Conservation (phyloP, 306 rosid species). For the Inga laurina region DNA sequence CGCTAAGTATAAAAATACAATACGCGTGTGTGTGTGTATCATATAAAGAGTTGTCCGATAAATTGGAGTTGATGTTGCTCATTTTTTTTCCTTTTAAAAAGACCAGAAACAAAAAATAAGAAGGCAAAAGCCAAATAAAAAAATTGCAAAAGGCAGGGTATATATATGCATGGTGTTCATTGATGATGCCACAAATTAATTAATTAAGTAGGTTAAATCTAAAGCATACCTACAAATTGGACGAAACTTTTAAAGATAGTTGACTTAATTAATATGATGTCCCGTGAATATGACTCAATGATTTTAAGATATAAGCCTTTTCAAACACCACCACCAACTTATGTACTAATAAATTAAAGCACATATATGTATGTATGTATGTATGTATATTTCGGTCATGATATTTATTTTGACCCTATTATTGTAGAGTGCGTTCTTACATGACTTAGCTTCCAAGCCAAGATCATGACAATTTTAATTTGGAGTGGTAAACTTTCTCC, state of each 20-base stretch:
- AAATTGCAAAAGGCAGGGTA: background rate
- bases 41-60: background rate
- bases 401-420: background rate
- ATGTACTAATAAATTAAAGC: background rate
- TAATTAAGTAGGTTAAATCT: background rate
- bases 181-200: background rate
- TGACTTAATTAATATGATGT: background rate
- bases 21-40: too few relatives aligned
- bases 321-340: slow-evolving; percentile 6
- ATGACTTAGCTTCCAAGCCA: background rate
- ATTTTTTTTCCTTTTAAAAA: background rate
- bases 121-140: background rate
- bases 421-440: background rate
- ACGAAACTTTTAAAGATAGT: background rate
- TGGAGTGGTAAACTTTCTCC: background rate
- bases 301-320: background rate
- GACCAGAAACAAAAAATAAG: background rate
- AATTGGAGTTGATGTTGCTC: background rate
- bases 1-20: background rate
- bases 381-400: background rate
- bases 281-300: background rate
- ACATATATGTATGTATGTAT: background rate
- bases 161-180: background rate
- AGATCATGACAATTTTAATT: background rate
- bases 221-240: background rate